phyloP scores from a whole-genome alignment of 169 alveolate genomes.

The Babesia gibsoni region DNA sequence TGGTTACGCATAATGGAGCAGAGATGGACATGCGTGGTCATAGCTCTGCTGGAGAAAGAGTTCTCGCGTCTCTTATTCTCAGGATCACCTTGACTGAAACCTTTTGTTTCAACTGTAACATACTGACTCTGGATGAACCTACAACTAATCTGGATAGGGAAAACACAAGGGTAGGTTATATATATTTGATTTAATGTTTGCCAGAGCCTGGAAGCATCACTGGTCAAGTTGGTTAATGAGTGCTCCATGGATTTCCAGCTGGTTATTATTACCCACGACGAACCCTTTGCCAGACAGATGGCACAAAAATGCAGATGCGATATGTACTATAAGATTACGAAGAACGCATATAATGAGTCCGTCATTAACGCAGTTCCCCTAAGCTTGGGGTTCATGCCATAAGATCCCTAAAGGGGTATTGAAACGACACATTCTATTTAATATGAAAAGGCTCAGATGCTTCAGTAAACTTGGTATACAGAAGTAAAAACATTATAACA shows the following conservation, averaged over 20 bases:
- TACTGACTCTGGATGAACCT: slow-evolving; percentile 99
- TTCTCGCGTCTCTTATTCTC: slow-evolving; percentile 94
- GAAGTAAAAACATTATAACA: background rate
- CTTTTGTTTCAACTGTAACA: slow-evolving; percentile 95
- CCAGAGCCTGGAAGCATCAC: slow-evolving; percentile 66
- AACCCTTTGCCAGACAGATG: slow-evolving; percentile 87
- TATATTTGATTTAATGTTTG: too few species aligned
- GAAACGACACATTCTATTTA: too few species aligned
- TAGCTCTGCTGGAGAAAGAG: slow-evolving; percentile 97
- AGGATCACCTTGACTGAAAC: slow-evolving; percentile 98
- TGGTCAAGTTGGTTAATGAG: slow-evolving; percentile 65
- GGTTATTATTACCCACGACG: slow-evolving; percentile 98
- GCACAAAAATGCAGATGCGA: slow-evolving; percentile 64
- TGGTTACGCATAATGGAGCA: slow-evolving; percentile 80
- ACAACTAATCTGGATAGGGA: slow-evolving; percentile 97
- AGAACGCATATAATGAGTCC: slow-evolving; percentile 2
- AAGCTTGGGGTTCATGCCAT: background rate
- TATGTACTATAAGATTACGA: slow-evolving; percentile 42
- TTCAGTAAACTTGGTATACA: too few species aligned
- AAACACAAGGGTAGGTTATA: slow-evolving; percentile 84
- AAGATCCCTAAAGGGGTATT: too few species aligned
- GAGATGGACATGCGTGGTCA: slow-evolving; percentile 94
- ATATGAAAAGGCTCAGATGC: too few species aligned
- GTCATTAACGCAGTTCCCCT: slow-evolving; percentile 30
- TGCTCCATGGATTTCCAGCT: slow-evolving; percentile 81